A percentile compares a stretch with the other conserved stretches of the same genome.
Evolutionary conservation across 768 basidiomycete species (phyloP).

Genomic region (Sistotremastrum suecicum): DNA sequence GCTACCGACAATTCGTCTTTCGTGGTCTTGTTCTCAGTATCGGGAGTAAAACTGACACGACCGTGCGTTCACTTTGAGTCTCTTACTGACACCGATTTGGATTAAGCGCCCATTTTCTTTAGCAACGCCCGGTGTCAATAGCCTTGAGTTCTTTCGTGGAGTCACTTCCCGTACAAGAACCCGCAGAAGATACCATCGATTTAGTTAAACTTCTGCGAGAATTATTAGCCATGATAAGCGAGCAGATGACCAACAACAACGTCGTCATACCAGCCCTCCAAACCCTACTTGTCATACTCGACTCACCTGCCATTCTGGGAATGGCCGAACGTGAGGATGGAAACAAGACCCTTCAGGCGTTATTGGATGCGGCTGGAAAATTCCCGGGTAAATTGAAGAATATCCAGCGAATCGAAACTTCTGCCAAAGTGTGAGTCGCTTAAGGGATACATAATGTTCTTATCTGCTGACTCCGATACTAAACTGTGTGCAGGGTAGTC

Average conservation of each 20-base stretch:
- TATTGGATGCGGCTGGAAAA: conserved; percentile 43
- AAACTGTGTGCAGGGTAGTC: conserved; percentile 34
- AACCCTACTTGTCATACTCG: conserved; percentile 58
- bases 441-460: neutral
- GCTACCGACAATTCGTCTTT: conserved; percentile 50
- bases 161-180: conserved; percentile 29
- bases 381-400: conserved; percentile 65
- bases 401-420: conserved; percentile 63
- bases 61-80: conserved; percentile 35
- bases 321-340: conserved; percentile 35
- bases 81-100: conserved; percentile 8
- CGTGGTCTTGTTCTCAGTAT: conserved; percentile 66
- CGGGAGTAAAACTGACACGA: conserved; percentile 74
- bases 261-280: conserved; percentile 75
- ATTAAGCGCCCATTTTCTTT: conserved; percentile 6
- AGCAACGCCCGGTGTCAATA: conserved; percentile 57
- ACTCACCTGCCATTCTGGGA: conserved; percentile 43
- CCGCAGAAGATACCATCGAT: conserved; percentile 24
- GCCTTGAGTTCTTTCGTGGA: conserved; percentile 47
- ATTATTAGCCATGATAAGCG: conserved; percentile 38
- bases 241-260: conserved; percentile 46
- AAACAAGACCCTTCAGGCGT: conserved; percentile 31
- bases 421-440: conserved; percentile 66
- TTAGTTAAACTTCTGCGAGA: conserved; percentile 40
- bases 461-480: conserved; percentile 3